These are phyloP conservation scores for Arachnomyces sp. DNA, from an alignment of 2,329 filamentous ascomycete species.

Conservation along the genomic window DNA sequence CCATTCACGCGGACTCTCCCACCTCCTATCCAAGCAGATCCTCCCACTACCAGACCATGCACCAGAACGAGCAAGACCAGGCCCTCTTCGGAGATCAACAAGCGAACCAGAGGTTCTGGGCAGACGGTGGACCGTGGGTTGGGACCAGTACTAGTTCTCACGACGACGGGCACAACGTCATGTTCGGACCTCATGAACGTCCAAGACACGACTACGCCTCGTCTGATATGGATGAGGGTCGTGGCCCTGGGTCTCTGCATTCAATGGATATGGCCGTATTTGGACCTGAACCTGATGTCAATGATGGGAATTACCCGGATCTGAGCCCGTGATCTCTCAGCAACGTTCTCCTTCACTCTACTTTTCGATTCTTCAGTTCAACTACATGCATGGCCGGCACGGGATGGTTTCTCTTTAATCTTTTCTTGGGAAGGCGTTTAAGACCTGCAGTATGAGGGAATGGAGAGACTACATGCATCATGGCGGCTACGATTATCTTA, in stretches of 20 bases:
- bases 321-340: conserved; percentile 29
- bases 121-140: conserved; percentile 32
- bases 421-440: conserved; percentile 8
- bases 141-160: conserved; percentile 33
- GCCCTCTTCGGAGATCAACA: conserved; percentile 38
- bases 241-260: conserved; percentile 35
- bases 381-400: conserved; percentile 28
- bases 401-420: conserved; percentile 24
- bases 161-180: conserved; percentile 34
- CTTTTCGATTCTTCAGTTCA: conserved; percentile 24
- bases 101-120: conserved; percentile 37
- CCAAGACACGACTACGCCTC: conserved; percentile 36
- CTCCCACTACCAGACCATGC: conserved; percentile 34
- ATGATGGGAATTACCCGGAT: conserved; percentile 28
- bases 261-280: conserved; percentile 40
- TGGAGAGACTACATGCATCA: too few species aligned
- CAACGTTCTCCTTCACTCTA: conserved; percentile 11
- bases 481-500: neutral
- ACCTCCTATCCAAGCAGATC: conserved; percentile 36
- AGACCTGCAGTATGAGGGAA: conserved; percentile 7
- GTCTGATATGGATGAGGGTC: conserved; percentile 35
- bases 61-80: conserved; percentile 29
- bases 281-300: conserved; percentile 32
- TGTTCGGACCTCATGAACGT: conserved; percentile 36
- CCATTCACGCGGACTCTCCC: conserved; percentile 34